Percentiles rank a stretch among this genome's conserved stretches.
These are phyloP conservation scores for Fomitopsis pulvina DNA, from an alignment of 768 basidiomycete genomes.

Conservation along the genomic window DNA sequence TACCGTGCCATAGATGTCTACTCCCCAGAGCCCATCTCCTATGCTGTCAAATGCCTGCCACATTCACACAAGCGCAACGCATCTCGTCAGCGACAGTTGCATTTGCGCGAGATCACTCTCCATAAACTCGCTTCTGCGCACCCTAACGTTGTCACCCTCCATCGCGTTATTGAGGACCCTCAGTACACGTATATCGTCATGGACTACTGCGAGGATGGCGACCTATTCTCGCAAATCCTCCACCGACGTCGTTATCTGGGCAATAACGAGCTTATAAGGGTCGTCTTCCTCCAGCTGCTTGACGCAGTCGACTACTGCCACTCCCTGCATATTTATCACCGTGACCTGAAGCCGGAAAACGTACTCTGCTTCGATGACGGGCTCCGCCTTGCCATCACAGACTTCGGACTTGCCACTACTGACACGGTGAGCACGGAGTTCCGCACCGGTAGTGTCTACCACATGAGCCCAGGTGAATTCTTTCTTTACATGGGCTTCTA, in stretches of 20 bases:
- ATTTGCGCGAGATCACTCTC: conserved; percentile 83
- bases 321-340: conserved; percentile 86
- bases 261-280: conserved; percentile 76
- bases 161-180: conserved; percentile 81
- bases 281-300: conserved; percentile 88
- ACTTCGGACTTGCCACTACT: conserved; percentile 92
- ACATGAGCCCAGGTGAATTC: conserved; percentile 86
- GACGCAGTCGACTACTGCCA: conserved; percentile 95
- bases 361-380: conserved; percentile 82
- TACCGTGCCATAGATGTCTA: conserved; percentile 73
- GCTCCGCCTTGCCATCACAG: conserved; percentile 76
- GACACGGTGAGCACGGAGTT: conserved; percentile 83
- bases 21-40: conserved; percentile 44
- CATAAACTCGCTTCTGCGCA: conserved; percentile 72
- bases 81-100: conserved; percentile 62
- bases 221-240: conserved; percentile 88
- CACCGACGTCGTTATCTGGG: conserved; percentile 76
- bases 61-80: conserved; percentile 42
- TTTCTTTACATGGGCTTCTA: conserved; percentile 5
- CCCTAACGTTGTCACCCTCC: conserved; percentile 80
- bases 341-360: conserved; percentile 97
- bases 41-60: conserved; percentile 89
- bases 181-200: conserved; percentile 85
- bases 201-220: conserved; percentile 88
- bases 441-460: conserved; percentile 95